These are phyloP conservation scores for Sugiyamaella smithiae DNA, from an alignment of 805 yeast species.

Conservation along the genomic window DNA sequence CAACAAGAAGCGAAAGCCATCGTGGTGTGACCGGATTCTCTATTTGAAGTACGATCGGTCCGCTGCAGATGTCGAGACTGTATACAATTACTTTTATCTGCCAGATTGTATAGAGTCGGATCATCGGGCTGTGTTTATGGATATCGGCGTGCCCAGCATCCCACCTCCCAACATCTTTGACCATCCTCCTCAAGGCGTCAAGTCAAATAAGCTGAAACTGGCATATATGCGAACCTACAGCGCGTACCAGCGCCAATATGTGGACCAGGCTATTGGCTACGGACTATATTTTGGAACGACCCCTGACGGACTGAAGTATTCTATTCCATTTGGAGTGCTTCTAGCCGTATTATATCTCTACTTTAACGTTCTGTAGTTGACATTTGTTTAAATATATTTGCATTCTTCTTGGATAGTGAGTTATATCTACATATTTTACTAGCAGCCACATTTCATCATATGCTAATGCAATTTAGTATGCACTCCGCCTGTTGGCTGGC, in stretches of 20 bases:
- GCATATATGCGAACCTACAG: constrained; percentile 1
- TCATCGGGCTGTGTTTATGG: constrained; percentile 73
- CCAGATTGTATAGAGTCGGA: constrained; percentile 57
- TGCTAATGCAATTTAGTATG: too few species aligned
- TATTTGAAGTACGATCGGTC: constrained; percentile 46
- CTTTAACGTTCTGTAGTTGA: neutral
- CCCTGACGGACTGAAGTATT: constrained; percentile 11
- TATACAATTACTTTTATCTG: constrained; percentile 50
- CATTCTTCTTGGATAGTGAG: too few species aligned
- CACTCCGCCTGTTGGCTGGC: too few species aligned
- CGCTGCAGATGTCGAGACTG: constrained; percentile 23
- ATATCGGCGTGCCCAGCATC: constrained; percentile 18
- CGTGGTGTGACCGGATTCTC: constrained; percentile 89
- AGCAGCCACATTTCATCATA: too few species aligned
- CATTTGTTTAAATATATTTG: neutral
- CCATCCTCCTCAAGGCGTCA: neutral
- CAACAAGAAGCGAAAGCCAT: constrained; percentile 61
- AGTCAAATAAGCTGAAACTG: constrained; percentile 1
- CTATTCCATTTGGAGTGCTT: constrained; percentile 2
- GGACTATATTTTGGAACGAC: constrained; percentile 15
- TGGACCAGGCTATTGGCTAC: constrained; percentile 23
- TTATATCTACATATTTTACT: too few species aligned
- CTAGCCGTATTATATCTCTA: constrained; percentile 8
- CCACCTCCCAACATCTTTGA: constrained; percentile 13
- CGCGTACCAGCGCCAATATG: constrained; percentile 7